These are phyloP conservation scores for Kuraishia ogatae DNA, from an alignment of 805 yeast species.

Conservation along the genomic window DNA sequence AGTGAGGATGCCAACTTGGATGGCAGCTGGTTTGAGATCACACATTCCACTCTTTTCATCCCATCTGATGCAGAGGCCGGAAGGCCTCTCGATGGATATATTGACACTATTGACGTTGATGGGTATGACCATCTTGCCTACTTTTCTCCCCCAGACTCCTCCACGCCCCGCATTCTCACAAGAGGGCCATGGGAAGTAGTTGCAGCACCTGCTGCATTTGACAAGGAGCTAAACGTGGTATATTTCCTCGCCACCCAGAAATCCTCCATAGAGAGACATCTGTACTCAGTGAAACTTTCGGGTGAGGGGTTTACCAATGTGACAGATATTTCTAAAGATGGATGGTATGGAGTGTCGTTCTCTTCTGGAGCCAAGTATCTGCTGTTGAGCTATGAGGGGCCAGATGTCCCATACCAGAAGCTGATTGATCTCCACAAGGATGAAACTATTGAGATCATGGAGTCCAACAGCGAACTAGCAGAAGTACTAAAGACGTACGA, in stretches of 20 bases:
- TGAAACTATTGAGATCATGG: conserved; percentile 26
- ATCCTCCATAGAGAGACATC: conserved; percentile 76
- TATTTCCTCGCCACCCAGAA: conserved; percentile 70
- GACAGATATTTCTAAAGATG: conserved; percentile 46
- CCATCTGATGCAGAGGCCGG: conserved; percentile 37
- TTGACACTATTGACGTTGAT: conserved; percentile 63
- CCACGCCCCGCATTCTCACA: conserved; percentile 52
- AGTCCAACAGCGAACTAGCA: conserved; percentile 35
- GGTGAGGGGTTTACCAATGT: conserved; percentile 30
- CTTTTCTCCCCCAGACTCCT: conserved; percentile 59
- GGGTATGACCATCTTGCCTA: conserved; percentile 75
- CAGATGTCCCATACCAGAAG: conserved; percentile 71
- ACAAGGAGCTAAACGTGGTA: conserved; percentile 39
- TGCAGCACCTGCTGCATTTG: conserved; percentile 58
- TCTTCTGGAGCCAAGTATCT: conserved; percentile 73
- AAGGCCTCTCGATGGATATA: conserved; percentile 57
- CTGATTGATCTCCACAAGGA: conserved; percentile 45
- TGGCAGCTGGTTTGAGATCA: conserved; percentile 73
- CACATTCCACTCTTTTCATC: conserved; percentile 51
- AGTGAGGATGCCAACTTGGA: conserved; percentile 32
- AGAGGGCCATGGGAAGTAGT: conserved; percentile 89
- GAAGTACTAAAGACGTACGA: conserved; percentile 33
- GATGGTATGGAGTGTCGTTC: conserved; percentile 65
- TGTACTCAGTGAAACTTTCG: conserved; percentile 59
- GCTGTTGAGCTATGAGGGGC: conserved; percentile 68